Evolutionary conservation across 345 rosid genomes (phyloP).

Genomic region (Heritiera fomes): DNA sequence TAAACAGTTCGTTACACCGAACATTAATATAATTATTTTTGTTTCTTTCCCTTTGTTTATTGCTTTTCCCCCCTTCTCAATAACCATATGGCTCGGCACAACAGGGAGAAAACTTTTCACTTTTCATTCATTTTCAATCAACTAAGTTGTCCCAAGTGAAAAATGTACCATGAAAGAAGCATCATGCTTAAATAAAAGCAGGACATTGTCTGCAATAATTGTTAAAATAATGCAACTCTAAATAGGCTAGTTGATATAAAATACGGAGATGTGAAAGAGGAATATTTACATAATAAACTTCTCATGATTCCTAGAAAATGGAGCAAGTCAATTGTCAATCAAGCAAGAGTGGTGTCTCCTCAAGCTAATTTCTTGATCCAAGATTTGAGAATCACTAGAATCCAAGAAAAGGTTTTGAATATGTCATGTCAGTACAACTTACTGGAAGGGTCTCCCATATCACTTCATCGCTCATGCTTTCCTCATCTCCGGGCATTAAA

Average conservation of each 20-base stretch:
- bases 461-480: conserved; percentile 87
- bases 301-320: neutral
- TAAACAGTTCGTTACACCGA: no score
- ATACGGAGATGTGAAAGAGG: neutral
- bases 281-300: neutral
- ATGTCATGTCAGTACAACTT: conserved; percentile 30
- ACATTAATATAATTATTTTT: no score
- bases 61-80: no score
- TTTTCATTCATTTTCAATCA: neutral
- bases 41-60: neutral
- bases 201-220: neutral
- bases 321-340: neutral
- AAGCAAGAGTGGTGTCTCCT: neutral
- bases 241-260: neutral
- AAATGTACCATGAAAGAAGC: conserved; percentile 8
- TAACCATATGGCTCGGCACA: neutral
- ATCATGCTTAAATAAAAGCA: conserved; percentile 1
- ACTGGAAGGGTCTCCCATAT: conserved; percentile 98
- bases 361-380: neutral
- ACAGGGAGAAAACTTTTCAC: neutral
- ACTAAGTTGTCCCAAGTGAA: neutral
- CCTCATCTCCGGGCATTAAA: conserved; percentile 95
- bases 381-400: neutral
- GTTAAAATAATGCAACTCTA: neutral
- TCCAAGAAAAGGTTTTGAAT: neutral